These are phyloP conservation scores for Hypoxylon lienhwacheense DNA, from an alignment of 495 filamentous ascomycete species.

Conservation along the genomic window DNA sequence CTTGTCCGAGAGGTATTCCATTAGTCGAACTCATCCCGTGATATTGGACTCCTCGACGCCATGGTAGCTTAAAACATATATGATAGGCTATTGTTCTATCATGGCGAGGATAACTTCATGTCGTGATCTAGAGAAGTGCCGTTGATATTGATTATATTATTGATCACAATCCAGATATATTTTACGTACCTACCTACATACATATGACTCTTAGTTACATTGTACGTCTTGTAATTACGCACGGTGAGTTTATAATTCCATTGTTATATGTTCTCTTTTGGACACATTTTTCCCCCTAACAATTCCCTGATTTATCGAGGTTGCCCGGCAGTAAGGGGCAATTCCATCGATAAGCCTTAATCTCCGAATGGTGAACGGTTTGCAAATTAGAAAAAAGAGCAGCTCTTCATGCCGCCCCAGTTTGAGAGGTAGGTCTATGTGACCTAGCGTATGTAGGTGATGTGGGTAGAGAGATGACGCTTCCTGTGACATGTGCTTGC, in stretches of 20 bases:
- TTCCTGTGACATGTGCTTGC: too few species aligned
- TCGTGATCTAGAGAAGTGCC: not conserved
- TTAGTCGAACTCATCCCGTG: conserved; percentile 11
- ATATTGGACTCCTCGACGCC: conserved; percentile 1
- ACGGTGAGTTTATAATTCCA: not conserved
- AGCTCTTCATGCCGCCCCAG: conserved; percentile 13
- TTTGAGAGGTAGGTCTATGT: too few species aligned
- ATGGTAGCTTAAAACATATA: conserved; percentile 5
- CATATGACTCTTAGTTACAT: not conserved
- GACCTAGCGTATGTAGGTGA: too few species aligned
- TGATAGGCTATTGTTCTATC: conserved; percentile 5
- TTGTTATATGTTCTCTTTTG: too few species aligned
- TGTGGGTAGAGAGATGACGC: conserved; percentile 15
- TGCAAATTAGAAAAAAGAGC: conserved; percentile 6
- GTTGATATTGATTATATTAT: not conserved
- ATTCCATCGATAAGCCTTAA: conserved; percentile 9
- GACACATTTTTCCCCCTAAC: too few species aligned
- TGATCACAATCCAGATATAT: not conserved
- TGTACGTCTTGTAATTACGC: not conserved
- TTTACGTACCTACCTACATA: not conserved
- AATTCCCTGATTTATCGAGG: conserved; percentile 15
- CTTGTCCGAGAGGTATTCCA: conserved; percentile 21
- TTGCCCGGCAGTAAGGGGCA: conserved; percentile 8
- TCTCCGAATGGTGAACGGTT: not conserved
- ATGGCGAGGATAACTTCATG: conserved; percentile 1